These are phyloP conservation scores for Myxozyma udenii DNA, from an alignment of 805 yeast genomes.

Conservation along the genomic window DNA sequence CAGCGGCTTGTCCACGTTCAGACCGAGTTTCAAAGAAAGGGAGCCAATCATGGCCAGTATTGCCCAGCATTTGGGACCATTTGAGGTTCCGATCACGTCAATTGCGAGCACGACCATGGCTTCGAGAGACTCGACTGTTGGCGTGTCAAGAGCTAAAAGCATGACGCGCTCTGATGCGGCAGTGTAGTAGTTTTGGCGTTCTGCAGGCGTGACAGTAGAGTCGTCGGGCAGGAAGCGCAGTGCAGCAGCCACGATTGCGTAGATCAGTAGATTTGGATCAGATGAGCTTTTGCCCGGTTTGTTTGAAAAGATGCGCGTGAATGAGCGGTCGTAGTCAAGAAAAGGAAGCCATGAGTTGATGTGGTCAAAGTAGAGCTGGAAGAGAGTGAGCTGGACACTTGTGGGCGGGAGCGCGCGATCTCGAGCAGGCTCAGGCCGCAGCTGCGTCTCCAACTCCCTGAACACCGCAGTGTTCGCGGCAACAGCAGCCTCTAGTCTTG, in stretches of 20 bases:
- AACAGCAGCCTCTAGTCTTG: constrained; percentile 14
- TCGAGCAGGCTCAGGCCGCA: background rate
- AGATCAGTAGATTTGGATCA: constrained; percentile 17
- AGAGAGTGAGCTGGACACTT: constrained; percentile 39
- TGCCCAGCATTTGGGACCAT: constrained; percentile 36
- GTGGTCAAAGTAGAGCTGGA: constrained; percentile 70
- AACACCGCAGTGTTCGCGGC: constrained; percentile 4
- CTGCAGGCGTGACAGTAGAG: constrained; percentile 10
- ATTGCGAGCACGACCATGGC: constrained; percentile 32
- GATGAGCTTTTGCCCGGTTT: no score
- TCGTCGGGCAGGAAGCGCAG: constrained; percentile 26
- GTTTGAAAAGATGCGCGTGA: constrained; percentile 3
- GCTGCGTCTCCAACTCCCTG: constrained; percentile 1
- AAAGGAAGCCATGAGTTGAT: constrained; percentile 84
- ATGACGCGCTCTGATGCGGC: constrained; percentile 30
- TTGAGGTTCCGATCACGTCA: constrained; percentile 33
- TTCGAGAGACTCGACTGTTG: constrained; percentile 31
- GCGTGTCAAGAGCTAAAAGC: constrained; percentile 28
- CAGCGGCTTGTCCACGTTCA: constrained; percentile 15
- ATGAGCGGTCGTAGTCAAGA: constrained; percentile 45
- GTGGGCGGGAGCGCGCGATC: constrained; percentile 16
- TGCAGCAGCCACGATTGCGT: constrained; percentile 30
- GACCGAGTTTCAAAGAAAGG: constrained; percentile 27
- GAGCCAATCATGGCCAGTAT: constrained; percentile 32
- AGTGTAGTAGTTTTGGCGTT: constrained; percentile 20